phyloP scores from a whole-genome alignment of 495 filamentous ascomycete species.

The Talaromyces liani region DNA sequence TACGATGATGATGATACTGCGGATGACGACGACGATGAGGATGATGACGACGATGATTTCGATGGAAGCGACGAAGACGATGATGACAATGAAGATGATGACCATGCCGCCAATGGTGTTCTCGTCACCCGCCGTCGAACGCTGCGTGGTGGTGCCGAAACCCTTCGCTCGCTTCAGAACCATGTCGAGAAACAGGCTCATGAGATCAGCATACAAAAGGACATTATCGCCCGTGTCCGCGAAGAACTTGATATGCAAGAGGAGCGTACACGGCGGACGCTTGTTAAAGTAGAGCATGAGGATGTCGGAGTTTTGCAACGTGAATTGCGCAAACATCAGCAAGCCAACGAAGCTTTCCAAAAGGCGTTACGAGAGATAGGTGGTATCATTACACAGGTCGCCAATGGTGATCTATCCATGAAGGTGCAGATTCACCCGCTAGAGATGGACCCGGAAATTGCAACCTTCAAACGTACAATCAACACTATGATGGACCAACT shows the following conservation, averaged over 20 bases:
- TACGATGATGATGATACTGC: slow-evolving; percentile 3
- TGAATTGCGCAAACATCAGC: slow-evolving; percentile 91
- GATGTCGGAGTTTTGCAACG: slow-evolving; percentile 69
- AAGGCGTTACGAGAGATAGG: slow-evolving; percentile 96
- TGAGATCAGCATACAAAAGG: slow-evolving; percentile 64
- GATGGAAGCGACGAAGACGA: slow-evolving; percentile 31
- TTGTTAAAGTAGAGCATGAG: slow-evolving; percentile 53
- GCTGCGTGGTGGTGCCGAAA: slow-evolving; percentile 22
- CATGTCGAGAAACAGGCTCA: slow-evolving; percentile 75
- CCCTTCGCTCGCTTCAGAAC: slow-evolving; percentile 49
- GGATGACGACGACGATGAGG: slow-evolving; percentile 5
- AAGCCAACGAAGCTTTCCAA: slow-evolving; percentile 97
- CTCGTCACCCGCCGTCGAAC: slow-evolving; percentile 35
- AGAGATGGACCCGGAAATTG: slow-evolving; percentile 99
- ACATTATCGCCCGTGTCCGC: slow-evolving; percentile 62
- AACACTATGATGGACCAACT: slow-evolving; percentile 99
- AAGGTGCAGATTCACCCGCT: slow-evolving; percentile 94
- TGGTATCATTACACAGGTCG: slow-evolving; percentile 91
- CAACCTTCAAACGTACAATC: slow-evolving; percentile 93
- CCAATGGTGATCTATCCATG: slow-evolving; percentile 93
- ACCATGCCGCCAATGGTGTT: slow-evolving; percentile 33
- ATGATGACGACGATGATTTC: slow-evolving; percentile 25
- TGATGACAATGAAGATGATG: slow-evolving; percentile 24
- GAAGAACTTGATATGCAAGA: slow-evolving; percentile 56
- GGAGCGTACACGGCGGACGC: slow-evolving; percentile 47